Base-by-base conservation (phyloP, 768 basidiomycete species). In the Boletus eberwhitei region DNA sequence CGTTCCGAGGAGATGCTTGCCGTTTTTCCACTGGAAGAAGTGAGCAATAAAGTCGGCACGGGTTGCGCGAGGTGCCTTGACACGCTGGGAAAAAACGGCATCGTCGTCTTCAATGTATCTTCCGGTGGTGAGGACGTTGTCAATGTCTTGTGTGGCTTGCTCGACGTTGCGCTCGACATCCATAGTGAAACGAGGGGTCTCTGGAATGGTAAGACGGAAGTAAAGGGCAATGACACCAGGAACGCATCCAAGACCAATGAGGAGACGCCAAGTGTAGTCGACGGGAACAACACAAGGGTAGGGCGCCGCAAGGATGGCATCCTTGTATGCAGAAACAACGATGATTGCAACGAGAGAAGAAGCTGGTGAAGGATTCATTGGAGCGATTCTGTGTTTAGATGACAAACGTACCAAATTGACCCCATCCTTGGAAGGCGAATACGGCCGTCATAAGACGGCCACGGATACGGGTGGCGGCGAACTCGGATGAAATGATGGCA, bases 141-240 rank as follows among this genome's bases (percentile, higher is more conserved):
- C 79, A 58, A 93, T 88, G 62, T 94, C 93, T 31, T 78, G 72
- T 1, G 83, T 52, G 8, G 91, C 93, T 65, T 87, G 88, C 38
- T 80, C 75, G 41, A 95, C 74, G 69, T 94, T 93, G 45, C 79
- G 77, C 71, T 93, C 90, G 55, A 95, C 82, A 76, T 95, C 93
- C 88, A 94, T 93, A 55, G 93, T 96, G 70, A 80, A 85, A 52
- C 93, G 90, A 26, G 93, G 93, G 0, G 92, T 94, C 70, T 94
- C 92, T 4, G 93, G 90, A 64, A 95, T 93, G 24, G 92, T 93
- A 34, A 94, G 80, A 68, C 93, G 90, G 87, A 90, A 94, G 77
- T 93, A 94, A 48, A 94, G 83, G 19, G 90, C 92, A 53, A 93
- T 66, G 39, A 77, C 78, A 52, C 83, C 93, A 34, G 93, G 93